Percentiles rank a stretch among this genome's conserved stretches.
Evolutionary conservation across 371 early-diverging fungal genomes (phyloP).

Genomic region (Mucor irregularis): DNA sequence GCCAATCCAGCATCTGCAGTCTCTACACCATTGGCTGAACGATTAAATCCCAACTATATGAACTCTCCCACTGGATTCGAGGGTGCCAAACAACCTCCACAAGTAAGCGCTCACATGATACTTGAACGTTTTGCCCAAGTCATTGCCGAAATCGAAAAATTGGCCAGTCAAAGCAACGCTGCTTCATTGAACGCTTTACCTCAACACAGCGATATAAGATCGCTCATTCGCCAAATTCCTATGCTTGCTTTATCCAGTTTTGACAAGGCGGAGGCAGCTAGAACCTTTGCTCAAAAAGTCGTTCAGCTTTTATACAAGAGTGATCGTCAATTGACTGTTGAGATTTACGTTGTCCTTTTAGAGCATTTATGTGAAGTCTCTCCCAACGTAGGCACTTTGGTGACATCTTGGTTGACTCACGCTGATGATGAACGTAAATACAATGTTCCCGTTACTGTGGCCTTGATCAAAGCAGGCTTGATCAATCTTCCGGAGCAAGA

Average conservation of each 20-base stretch:
- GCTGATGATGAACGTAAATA: slow-evolving; percentile 92
- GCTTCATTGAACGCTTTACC: slow-evolving; percentile 69
- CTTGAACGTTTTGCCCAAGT: slow-evolving; percentile 68
- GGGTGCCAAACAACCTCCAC: background rate
- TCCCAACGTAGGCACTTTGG: slow-evolving; percentile 73
- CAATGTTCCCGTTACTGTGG: slow-evolving; percentile 79
- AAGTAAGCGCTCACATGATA: slow-evolving; percentile 49
- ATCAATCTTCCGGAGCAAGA: slow-evolving; percentile 82
- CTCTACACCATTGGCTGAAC: background rate
- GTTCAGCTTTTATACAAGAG: slow-evolving; percentile 79
- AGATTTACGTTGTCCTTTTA: slow-evolving; percentile 80
- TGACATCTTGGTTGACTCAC: slow-evolving; percentile 88
- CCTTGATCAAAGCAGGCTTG: slow-evolving; percentile 78
- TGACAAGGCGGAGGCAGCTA: slow-evolving; percentile 73
- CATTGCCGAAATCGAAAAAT: slow-evolving; percentile 77
- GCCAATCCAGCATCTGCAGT: background rate
- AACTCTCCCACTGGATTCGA: background rate
- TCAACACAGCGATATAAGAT: slow-evolving; percentile 73
- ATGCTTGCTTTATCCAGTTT: slow-evolving; percentile 63
- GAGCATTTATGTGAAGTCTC: slow-evolving; percentile 81
- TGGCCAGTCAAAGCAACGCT: slow-evolving; percentile 54
- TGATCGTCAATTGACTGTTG: slow-evolving; percentile 71
- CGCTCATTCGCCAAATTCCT: slow-evolving; percentile 70
- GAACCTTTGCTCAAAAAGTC: slow-evolving; percentile 84
- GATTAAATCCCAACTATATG: background rate